Conservation (phyloP, 345 rosid species). For the Capsella bursapastoris region DNA sequence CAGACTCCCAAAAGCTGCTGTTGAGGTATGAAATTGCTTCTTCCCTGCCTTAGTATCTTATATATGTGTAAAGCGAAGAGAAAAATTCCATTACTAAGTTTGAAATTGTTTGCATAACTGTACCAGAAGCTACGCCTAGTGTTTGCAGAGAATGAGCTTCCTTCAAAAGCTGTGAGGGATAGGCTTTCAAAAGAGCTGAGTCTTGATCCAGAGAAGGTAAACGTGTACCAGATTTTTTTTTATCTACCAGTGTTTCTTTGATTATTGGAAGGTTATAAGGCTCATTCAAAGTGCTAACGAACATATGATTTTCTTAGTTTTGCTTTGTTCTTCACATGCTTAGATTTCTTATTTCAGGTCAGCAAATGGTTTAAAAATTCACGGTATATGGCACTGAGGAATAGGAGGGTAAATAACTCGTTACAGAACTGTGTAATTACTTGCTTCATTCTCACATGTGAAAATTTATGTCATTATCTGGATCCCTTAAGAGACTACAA, state of each 20-base stretch:
- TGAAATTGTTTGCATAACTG: slow-evolving; percentile 37
- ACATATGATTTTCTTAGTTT: slow-evolving; percentile 3
- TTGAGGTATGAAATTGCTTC: slow-evolving; percentile 63
- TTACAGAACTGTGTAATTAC: background rate
- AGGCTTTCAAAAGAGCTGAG: slow-evolving; percentile 82
- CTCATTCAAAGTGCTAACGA: background rate
- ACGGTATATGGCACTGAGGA: slow-evolving; percentile 77
- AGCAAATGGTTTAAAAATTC: slow-evolving; percentile 98
- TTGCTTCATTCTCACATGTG: slow-evolving; percentile 20
- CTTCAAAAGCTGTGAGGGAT: slow-evolving; percentile 73
- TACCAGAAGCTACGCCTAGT: slow-evolving; percentile 89
- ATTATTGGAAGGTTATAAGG: background rate
- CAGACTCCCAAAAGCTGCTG: slow-evolving; percentile 75
- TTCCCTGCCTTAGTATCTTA: slow-evolving; percentile 18
- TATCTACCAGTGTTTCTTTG: slow-evolving; percentile 8
- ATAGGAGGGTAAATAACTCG: slow-evolving; percentile 67
- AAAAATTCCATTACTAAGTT: slow-evolving; percentile 11
- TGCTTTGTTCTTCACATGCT: slow-evolving; percentile 27
- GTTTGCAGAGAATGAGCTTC: slow-evolving; percentile 94
- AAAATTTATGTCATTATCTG: background rate
- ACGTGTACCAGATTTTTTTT: background rate
- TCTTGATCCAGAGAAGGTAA: slow-evolving; percentile 85
- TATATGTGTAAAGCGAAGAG: slow-evolving; percentile 13
- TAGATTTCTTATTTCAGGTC: slow-evolving; percentile 62
- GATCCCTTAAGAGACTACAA: slow-evolving; percentile 2